phyloP scores from a whole-genome alignment of 2,329 filamentous ascomycete genomes.

The Aspergillus fumigatus region DNA sequence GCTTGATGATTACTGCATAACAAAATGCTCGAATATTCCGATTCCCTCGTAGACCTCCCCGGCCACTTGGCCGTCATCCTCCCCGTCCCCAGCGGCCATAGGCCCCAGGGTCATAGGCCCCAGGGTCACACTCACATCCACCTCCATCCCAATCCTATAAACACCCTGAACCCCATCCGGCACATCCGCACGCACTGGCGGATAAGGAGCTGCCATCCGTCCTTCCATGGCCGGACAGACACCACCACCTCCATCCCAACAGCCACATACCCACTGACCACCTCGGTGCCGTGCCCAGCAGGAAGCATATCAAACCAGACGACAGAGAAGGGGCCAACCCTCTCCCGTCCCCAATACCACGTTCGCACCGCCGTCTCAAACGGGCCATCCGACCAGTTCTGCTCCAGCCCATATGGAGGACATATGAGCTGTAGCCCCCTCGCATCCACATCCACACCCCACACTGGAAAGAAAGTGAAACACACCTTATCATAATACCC shows the following conservation, averaged over 20 bases:
- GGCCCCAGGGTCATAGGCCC: constrained; percentile 1
- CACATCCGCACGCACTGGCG: constrained; percentile 9
- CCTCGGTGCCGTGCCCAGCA: constrained; percentile 22
- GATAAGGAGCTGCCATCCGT: background rate
- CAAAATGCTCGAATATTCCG: constrained; percentile 24
- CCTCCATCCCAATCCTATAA: constrained; percentile 2
- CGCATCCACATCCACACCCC: no score
- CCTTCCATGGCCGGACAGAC: constrained; percentile 8
- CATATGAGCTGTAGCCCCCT: background rate
- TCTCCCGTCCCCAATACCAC: constrained; percentile 47
- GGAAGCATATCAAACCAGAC: constrained; percentile 40
- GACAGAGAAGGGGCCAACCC: constrained; percentile 39
- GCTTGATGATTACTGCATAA: background rate
- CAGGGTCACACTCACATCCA: constrained; percentile 13
- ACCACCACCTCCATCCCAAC: constrained; percentile 23
- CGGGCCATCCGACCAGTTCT: constrained; percentile 43
- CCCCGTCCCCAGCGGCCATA: constrained; percentile 17
- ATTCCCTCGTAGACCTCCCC: constrained; percentile 11
- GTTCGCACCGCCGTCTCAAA: constrained; percentile 26
- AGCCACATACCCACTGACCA: constrained; percentile 28
- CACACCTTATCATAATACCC: constrained; percentile 46
- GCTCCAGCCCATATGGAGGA: background rate
- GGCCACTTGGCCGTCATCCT: constrained; percentile 7
- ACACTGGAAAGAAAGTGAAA: background rate
- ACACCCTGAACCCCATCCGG: constrained; percentile 6